Evolutionary conservation across 2,329 filamentous ascomycete species (phyloP).

Genomic region (Aspergillus calidoustus): DNA sequence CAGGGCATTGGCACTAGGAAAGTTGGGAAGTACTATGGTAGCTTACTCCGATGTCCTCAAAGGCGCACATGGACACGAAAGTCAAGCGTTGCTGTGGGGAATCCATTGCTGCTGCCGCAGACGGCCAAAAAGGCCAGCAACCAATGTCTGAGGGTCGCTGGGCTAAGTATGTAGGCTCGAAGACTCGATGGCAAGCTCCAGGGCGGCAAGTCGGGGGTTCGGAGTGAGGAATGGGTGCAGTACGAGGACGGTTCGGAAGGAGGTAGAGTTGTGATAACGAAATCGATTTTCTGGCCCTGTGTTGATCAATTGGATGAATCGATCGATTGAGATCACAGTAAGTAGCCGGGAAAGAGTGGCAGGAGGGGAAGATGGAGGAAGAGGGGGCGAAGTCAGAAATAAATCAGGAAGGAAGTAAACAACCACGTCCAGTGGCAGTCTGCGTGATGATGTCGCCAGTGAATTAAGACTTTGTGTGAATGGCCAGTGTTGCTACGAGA

Average conservation of each 20-base stretch:
- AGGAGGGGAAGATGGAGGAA: neutral
- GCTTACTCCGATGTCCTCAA: conserved; percentile 38
- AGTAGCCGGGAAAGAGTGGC: neutral
- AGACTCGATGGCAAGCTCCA: neutral
- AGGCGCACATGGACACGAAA: conserved; percentile 39
- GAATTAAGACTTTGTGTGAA: neutral
- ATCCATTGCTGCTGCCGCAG: conserved; percentile 20
- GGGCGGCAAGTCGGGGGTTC: too few relatives aligned
- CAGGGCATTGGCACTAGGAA: neutral
- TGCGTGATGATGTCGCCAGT: conserved; percentile 4
- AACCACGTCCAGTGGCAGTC: neutral
- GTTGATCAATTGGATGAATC: neutral
- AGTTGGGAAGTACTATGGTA: too few relatives aligned
- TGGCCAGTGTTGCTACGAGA: neutral
- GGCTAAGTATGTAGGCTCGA: neutral
- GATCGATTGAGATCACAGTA: neutral
- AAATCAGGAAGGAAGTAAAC: conserved; percentile 5
- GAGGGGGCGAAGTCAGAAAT: neutral
- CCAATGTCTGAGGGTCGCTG: neutral
- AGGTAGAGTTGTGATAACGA: neutral
- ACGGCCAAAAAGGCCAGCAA: neutral
- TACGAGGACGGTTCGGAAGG: neutral
- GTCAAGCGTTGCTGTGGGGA: conserved; percentile 27
- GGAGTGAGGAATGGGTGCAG: neutral
- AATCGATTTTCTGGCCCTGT: neutral